Conservation (phyloP, 1,284 basidiomycete species). For the Tilletia setariae region DNA sequence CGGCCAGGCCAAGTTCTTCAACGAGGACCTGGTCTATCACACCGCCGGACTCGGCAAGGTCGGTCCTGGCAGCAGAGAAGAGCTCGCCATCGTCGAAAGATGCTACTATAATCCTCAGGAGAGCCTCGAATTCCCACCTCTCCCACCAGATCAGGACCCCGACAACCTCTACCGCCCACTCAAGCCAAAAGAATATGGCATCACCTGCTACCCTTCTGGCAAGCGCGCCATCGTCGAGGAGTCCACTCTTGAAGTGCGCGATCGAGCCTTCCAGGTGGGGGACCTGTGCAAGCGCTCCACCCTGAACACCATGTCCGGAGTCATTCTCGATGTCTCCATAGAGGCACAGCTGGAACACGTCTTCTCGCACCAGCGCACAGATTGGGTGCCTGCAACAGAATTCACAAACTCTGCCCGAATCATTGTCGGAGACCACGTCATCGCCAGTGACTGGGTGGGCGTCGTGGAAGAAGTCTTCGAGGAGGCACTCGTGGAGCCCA, state of each 20-base stretch:
- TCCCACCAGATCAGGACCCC: conserved; percentile 20
- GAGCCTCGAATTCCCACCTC: background rate
- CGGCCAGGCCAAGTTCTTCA: conserved; percentile 13
- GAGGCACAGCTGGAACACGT: conserved; percentile 71
- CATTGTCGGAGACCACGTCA: conserved; percentile 59
- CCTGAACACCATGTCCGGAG: conserved; percentile 71
- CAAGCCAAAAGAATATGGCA: conserved; percentile 73
- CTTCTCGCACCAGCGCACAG: conserved; percentile 65
- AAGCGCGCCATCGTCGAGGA: conserved; percentile 66
- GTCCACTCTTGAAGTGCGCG: conserved; percentile 68
- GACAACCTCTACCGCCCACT: conserved; percentile 67
- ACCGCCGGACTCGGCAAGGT: conserved; percentile 29
- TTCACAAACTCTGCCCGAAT: conserved; percentile 54
- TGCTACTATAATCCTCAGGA: conserved; percentile 31
- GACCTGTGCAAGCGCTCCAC: conserved; percentile 78
- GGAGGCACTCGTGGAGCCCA: conserved; percentile 66
- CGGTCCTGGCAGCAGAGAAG: conserved; percentile 24
- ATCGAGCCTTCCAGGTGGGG: conserved; percentile 72
- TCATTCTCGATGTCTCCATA: conserved; percentile 66
- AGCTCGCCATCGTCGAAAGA: conserved; percentile 31
- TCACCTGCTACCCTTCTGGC: conserved; percentile 66
- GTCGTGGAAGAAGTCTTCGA: conserved; percentile 72
- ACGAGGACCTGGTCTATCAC: conserved; percentile 20
- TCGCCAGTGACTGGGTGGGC: conserved; percentile 80
- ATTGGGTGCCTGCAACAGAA: conserved; percentile 63